Evolutionary conservation across 1,284 basidiomycete genomes (phyloP), one percentile per base, ranked within the genome.

Genomic region (Singerocomus rubriflavus): DNA sequence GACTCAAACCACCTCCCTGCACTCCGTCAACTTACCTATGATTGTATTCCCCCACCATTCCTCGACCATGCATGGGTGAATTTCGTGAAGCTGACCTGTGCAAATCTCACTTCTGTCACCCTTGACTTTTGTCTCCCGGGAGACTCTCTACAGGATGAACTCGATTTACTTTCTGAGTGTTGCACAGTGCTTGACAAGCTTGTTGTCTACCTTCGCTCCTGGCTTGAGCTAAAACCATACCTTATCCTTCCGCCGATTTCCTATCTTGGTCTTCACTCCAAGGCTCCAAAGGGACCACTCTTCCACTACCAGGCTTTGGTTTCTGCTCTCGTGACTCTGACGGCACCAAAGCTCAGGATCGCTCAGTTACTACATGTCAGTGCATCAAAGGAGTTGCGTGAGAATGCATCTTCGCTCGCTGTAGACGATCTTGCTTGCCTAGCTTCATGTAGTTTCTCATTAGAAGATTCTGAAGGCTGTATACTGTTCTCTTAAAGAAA

Each of bases 31-130:
- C 63, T 68, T 25, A 65, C 55, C 11, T 65, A 68, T n/a, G 66
- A 67, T 39, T 68, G 63, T 37, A 68, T 62, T 31, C 66, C 64
- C 6, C 66, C 63, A 2, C 59, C 65, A 14, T 67, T 63, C 43
- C 59, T 66, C 17, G 63, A 66, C n/a, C 29, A 55, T 21, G 52
- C 55, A 16, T 65, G 66, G 63, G 65, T 51, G 44, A 59, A 49
- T 30, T 65, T 68, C 29, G 39, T 67, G 31, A 57, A 51, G 46
- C 38, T 52, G 25, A 65, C 56, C 31, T 65, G 66, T 44, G 50
- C 58, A 29, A 65, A 60, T 44, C 52, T 65, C 30, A 65, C 66
- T 25, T 60, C 52, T 35, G 58, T 68, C 40, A 59, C 52, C 5
- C 58, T 68, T 27, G 64, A 65, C 37, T 67, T 65, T 43, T 62